phyloP scores from a whole-genome alignment of 129 eudicot genomes.

The Oenanthe sinensis region DNA sequence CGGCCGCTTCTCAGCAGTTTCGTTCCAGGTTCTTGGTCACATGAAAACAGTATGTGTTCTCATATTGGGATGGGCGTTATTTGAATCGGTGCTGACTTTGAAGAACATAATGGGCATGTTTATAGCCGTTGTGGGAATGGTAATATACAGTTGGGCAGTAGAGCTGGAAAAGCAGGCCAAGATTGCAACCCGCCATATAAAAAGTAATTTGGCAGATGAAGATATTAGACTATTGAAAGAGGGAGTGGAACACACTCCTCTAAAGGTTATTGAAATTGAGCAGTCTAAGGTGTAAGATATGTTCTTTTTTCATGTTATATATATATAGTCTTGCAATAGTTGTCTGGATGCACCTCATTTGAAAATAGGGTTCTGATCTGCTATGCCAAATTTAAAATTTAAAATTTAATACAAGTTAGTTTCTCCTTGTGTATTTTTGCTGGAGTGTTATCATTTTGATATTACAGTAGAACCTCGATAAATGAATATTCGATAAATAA shows the following conservation, averaged over 20 bases:
- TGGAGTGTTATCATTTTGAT: no score
- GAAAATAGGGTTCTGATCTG: neutral
- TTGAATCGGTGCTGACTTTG: constrained; percentile 23
- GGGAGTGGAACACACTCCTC: constrained; percentile 12
- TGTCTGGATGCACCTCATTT: neutral
- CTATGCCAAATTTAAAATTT: neutral
- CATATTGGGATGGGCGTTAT: constrained; percentile 21
- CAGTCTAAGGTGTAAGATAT: constrained; percentile 7
- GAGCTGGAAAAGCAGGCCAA: constrained; percentile 22
- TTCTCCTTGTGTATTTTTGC: no score
- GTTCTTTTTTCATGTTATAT: neutral
- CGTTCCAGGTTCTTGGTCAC: constrained; percentile 31
- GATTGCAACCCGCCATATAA: neutral
- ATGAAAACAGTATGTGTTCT: constrained; percentile 32
- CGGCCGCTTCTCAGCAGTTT: constrained; percentile 31
- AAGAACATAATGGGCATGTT: constrained; percentile 29
- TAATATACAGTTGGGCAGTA: constrained; percentile 30
- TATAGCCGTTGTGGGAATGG: constrained; percentile 23
- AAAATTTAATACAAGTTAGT: no score
- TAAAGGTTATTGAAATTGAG: constrained; percentile 11
- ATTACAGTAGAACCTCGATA: no score
- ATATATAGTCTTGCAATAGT: neutral
- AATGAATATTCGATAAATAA: no score
- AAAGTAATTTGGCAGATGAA: constrained; percentile 20
- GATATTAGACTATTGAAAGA: constrained; percentile 22